These are phyloP conservation scores for Beverwykella pulmonaria DNA, from an alignment of 495 filamentous ascomycete species.

Conservation along the genomic window DNA sequence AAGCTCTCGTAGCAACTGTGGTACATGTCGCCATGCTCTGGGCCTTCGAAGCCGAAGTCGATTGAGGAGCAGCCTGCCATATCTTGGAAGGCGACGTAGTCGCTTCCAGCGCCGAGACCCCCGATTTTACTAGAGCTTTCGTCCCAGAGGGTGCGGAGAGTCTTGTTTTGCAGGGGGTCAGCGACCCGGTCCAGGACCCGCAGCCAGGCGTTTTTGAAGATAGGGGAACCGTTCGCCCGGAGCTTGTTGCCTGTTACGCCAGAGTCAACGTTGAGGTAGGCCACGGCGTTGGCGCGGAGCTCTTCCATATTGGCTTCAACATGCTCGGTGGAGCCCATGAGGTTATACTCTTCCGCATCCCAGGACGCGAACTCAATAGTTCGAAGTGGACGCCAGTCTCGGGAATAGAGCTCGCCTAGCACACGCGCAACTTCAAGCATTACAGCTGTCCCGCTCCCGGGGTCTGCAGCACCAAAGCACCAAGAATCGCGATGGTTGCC, in stretches of 20 bases:
- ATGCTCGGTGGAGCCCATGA: slow-evolving; percentile 92
- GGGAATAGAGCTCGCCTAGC: slow-evolving; percentile 71
- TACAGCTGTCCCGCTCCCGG: slow-evolving; percentile 80
- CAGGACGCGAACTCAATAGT: slow-evolving; percentile 94
- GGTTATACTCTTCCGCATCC: slow-evolving; percentile 92
- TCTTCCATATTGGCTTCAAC: slow-evolving; percentile 70
- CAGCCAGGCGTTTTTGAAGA: slow-evolving; percentile 71
- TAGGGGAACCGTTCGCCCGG: slow-evolving; percentile 73
- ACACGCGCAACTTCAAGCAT: slow-evolving; percentile 85
- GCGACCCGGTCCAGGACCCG: slow-evolving; percentile 70
- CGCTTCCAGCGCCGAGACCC: slow-evolving; percentile 77
- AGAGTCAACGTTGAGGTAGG: slow-evolving; percentile 92
- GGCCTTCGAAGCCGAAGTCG: slow-evolving; percentile 77
- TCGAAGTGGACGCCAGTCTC: slow-evolving; percentile 87
- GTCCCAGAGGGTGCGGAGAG: slow-evolving; percentile 77
- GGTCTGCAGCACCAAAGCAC: slow-evolving; percentile 84
- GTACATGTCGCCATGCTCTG: slow-evolving; percentile 62
- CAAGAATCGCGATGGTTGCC: slow-evolving; percentile 94
- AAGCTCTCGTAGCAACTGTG: slow-evolving; percentile 88
- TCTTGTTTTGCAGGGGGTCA: slow-evolving; percentile 72
- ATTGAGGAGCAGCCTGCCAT: slow-evolving; percentile 89
- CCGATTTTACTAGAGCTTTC: slow-evolving; percentile 60
- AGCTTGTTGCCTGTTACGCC: slow-evolving; percentile 76
- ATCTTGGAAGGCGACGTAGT: slow-evolving; percentile 90
- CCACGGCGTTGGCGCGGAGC: slow-evolving; percentile 65